Evolutionary conservation across 1,139 yeast genomes (phyloP).

Genomic region (Suhomyces wounanorum): DNA sequence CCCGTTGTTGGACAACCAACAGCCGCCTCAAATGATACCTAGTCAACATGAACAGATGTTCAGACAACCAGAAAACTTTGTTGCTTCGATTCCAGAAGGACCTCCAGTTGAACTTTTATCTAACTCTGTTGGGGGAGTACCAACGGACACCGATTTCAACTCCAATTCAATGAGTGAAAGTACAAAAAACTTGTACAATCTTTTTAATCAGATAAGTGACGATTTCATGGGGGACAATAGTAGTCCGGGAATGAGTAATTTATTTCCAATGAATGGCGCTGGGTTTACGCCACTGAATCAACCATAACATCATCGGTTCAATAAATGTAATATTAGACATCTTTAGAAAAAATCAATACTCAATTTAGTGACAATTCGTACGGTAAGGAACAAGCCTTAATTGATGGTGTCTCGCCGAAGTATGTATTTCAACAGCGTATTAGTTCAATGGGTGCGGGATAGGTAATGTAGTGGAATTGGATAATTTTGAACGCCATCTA

Average conservation of each 20-base stretch:
- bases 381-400: too few species aligned
- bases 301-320: background rate
- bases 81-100: background rate
- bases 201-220: conserved; percentile 34
- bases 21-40: background rate
- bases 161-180: conserved; percentile 15
- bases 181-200: conserved; percentile 25
- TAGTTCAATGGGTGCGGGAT: too few species aligned
- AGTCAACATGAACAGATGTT: background rate
- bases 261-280: conserved; percentile 25
- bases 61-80: background rate
- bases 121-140: background rate
- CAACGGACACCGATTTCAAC: conserved; percentile 6
- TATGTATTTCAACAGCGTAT: too few species aligned
- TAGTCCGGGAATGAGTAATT: conserved; percentile 30
- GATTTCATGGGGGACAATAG: conserved; percentile 22
- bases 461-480: too few species aligned
- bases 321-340: background rate
- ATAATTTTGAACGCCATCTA: too few species aligned
- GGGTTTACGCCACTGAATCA: conserved; percentile 6
- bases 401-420: too few species aligned
- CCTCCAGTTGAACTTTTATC: conserved; percentile 5
- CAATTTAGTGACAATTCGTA: too few species aligned
- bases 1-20: background rate
- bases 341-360: background rate